Conservation (phyloP, 768 basidiomycete species). For the Russula vinacea region DNA sequence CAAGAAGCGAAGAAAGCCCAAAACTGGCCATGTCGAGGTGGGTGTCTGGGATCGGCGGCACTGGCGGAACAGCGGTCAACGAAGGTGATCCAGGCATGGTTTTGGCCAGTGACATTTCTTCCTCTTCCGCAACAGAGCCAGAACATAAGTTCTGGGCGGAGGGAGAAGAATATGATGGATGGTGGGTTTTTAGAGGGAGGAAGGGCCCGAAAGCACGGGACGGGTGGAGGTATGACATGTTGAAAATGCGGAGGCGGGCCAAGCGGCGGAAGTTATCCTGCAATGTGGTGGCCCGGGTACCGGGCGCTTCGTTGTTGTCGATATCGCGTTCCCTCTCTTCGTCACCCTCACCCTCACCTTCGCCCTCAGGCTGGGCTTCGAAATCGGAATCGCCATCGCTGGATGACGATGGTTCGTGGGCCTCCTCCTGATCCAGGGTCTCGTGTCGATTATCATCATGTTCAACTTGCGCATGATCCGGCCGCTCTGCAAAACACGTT, state of each 20-base stretch:
- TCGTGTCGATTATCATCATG: background rate
- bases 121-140: no score
- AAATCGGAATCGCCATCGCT: no score
- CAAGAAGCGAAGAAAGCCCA: no score
- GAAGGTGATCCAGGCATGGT: background rate
- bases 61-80: background rate
- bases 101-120: background rate
- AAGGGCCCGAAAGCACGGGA: conserved; percentile 41
- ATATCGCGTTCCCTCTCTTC: conserved; percentile 13
- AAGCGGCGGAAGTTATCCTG: conserved; percentile 33
- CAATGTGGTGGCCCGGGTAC: conserved; percentile 1
- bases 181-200: conserved; percentile 31
- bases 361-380: no score
- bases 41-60: conserved; percentile 13
- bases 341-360: no score
- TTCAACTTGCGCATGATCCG: background rate
- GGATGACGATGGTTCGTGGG: no score
- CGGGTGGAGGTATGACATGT: conserved; percentile 37
- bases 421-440: no score
- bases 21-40: background rate
- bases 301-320: conserved; percentile 8
- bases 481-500: background rate
- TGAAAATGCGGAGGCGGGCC: conserved; percentile 40
- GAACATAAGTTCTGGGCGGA: no score
- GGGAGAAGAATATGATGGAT: no score